Evolutionary conservation across 495 filamentous ascomycete genomes (phyloP).

Genomic region (Tuber melanosporum): DNA sequence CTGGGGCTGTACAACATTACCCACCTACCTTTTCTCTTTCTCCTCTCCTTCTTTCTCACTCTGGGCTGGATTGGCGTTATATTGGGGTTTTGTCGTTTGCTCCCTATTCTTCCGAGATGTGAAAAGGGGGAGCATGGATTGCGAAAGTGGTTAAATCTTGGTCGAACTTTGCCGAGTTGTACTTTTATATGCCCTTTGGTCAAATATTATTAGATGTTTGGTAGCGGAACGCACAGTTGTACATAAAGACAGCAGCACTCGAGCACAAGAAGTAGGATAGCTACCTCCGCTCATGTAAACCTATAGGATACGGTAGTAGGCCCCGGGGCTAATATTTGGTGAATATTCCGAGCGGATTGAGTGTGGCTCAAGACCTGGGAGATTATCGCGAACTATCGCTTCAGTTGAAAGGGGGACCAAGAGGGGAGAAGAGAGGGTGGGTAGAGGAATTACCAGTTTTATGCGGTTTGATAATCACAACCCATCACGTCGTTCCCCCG

Average conservation of each 20-base stretch:
- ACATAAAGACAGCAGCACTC: not conserved
- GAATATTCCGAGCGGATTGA: not conserved
- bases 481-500: not conserved
- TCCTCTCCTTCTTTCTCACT: not conserved
- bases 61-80: slow-evolving; percentile 4
- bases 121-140: not conserved
- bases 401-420: not conserved
- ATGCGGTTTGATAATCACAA: not conserved
- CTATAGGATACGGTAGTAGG: not conserved
- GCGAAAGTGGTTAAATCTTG: not conserved
- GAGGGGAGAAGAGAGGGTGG: too few relatives aligned
- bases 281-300: not conserved
- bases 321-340: not conserved
- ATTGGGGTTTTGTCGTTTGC: slow-evolving; percentile 14
- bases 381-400: not conserved
- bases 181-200: not conserved
- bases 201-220: not conserved
- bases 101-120: not conserved
- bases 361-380: not conserved
- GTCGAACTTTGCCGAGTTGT: not conserved
- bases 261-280: not conserved
- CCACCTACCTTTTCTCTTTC: not conserved
- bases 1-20: not conserved
- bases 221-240: not conserved
- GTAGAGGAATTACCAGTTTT: too few relatives aligned